Base-by-base conservation (phyloP, 2,329 filamentous ascomycete genomes). In the Sclerotinia minor region DNA sequence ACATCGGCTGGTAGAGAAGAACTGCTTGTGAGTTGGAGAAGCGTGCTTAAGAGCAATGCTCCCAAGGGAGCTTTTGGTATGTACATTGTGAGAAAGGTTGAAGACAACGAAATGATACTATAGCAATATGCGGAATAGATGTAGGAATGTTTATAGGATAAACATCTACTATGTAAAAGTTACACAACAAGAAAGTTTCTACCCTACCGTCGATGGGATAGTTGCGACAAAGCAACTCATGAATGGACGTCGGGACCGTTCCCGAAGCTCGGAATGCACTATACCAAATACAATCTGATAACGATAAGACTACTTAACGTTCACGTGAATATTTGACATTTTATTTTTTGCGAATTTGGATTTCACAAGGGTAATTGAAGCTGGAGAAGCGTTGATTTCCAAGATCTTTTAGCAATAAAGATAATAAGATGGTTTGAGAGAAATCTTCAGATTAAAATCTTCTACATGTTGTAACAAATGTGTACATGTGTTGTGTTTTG, bases 1-100 rank as follows among this genome's bases (percentile, higher is more conserved):
- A 24, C 7, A 11, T 29, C 52, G 64, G 15, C 26, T 32, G 77
- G 63, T 73, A 73, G 44, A 76, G 78, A 55, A 53, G 68, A 71
- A 50, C 70, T 64, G 32, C 72, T 68, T 41, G 72, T 67, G 55
- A 75, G 59, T 38, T 71, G 70, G 13, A 75, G 69, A 26, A 75
- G 61, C 5, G 50, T 54, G 44, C 50, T 65, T 38, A 70, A 67
- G 54, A 74, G 66, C 26, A 73, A 45, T n/a, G 24, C 49, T 38
- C 54, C 54, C 6, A 67, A 35, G 15, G 55, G 32, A 29, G 19
- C 24, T 26, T 72, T 52, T 53, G 59, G 59, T 69, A 74, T 58
- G 65, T 71, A 70, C 75, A 75, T 73, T 52, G 66, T 73, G 68
- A 67, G 26, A 35, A 11, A 47, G 26, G 9, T 44, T 44, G 5